Evolutionary conservation across 192 early-diverging fungal genomes (phyloP).

Genomic region (Radiomyces spectabilis): DNA sequence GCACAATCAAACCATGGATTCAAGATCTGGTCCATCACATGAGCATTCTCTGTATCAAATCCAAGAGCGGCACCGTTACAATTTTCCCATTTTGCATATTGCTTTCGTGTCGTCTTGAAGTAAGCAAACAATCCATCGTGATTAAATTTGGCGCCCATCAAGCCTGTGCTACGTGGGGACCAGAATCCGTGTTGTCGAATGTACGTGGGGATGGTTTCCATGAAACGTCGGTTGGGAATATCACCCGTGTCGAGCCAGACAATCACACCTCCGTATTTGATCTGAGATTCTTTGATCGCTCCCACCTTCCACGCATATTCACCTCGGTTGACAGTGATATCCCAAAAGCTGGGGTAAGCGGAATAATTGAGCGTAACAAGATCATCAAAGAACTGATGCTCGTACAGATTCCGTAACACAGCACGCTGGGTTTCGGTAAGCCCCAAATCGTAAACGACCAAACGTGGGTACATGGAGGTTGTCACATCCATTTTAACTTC

Average conservation of each 20-base stretch:
- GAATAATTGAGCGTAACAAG: slow-evolving; percentile 31
- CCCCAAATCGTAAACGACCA: slow-evolving; percentile 41
- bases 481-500: slow-evolving; percentile 27
- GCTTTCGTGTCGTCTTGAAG: slow-evolving; percentile 20
- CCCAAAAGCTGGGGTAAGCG: slow-evolving; percentile 36
- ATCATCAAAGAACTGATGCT: slow-evolving; percentile 32
- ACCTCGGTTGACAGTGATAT: slow-evolving; percentile 28
- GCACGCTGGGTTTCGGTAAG: slow-evolving; percentile 21
- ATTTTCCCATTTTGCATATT: slow-evolving; percentile 28
- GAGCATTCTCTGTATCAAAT: slow-evolving; percentile 30
- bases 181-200: slow-evolving; percentile 33
- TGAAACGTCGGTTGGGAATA: slow-evolving; percentile 29
- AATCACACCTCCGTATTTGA: slow-evolving; percentile 30
- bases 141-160: slow-evolving; percentile 28
- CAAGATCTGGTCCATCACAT: slow-evolving; percentile 28
- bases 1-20: slow-evolving; percentile 38
- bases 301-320: slow-evolving; percentile 49
- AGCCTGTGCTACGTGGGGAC: slow-evolving; percentile 36
- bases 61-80: slow-evolving; percentile 42
- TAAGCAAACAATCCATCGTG: slow-evolving; percentile 35
- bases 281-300: slow-evolving; percentile 37
- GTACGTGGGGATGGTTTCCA: slow-evolving; percentile 3
- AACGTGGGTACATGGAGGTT: slow-evolving; percentile 19
- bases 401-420: slow-evolving; percentile 23
- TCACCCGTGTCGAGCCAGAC: slow-evolving; percentile 44